Conservation (phyloP, 2,329 filamentous ascomycete species). For the Neospermospora avenae region DNA sequence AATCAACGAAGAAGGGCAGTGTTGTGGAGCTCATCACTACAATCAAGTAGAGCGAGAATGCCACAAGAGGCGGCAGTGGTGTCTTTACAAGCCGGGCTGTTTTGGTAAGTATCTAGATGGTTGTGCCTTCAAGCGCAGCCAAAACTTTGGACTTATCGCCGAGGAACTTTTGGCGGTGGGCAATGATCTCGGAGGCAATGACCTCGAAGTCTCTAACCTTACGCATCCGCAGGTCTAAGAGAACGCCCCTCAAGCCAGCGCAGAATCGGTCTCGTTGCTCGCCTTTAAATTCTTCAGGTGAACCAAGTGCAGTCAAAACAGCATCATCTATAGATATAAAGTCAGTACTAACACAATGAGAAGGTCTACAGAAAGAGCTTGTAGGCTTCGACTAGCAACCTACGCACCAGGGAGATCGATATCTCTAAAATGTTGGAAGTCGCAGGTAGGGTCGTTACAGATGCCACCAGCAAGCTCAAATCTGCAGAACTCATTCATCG, state of each 20-base stretch:
- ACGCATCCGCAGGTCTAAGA: conserved; percentile 56
- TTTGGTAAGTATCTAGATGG: conserved; percentile 22
- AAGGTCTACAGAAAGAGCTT: conserved; percentile 23
- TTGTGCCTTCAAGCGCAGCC: conserved; percentile 44
- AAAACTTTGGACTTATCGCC: conserved; percentile 63
- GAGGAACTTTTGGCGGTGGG: conserved; percentile 62
- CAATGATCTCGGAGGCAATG: conserved; percentile 64
- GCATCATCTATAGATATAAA: conserved; percentile 57
- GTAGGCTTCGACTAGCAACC: conserved; percentile 26
- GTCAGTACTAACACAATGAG: conserved; percentile 39
- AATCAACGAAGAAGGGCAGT: conserved; percentile 10
- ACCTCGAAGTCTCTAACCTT: conserved; percentile 63
- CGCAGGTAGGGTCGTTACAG: conserved; percentile 72
- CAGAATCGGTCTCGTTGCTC: conserved; percentile 59
- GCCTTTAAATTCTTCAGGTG: conserved; percentile 59
- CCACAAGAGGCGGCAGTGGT: conserved; percentile 14
- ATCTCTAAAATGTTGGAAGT: conserved; percentile 74
- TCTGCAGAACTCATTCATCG: conserved; percentile 69
- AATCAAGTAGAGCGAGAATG: conserved; percentile 6
- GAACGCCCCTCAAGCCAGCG: conserved; percentile 58
- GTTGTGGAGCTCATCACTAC: conserved; percentile 4
- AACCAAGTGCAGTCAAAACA: conserved; percentile 69
- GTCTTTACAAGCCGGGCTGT: conserved; percentile 28
- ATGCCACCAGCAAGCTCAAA: conserved; percentile 66
- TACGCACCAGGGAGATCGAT: conserved; percentile 74